Percentiles rank a stretch among this genome's conserved stretches.
These are phyloP conservation scores for Porpolomopsis calyptriformis DNA, from an alignment of 768 basidiomycete genomes.

Conservation along the genomic window DNA sequence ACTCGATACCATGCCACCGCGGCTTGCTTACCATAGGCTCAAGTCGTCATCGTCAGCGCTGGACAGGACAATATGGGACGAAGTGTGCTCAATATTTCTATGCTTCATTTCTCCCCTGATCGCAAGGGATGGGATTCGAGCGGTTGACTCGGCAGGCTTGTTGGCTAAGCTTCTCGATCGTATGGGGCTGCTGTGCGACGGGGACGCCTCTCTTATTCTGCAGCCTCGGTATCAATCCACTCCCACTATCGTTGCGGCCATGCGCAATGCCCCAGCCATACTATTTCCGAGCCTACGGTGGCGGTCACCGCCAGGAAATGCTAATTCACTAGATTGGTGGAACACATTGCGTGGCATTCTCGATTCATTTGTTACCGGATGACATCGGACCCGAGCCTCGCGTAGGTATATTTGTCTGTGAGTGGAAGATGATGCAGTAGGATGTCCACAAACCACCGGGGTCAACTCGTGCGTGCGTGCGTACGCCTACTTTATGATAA, in stretches of 20 bases:
- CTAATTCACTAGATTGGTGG: constrained; percentile 5
- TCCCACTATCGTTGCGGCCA: constrained; percentile 2
- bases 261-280: background rate
- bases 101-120: constrained; percentile 4
- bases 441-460: no score
- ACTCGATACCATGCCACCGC: constrained; percentile 5
- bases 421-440: constrained; percentile 16
- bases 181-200: background rate
- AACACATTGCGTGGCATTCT: background rate
- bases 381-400: constrained; percentile 22
- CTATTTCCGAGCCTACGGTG: constrained; percentile 1
- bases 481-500: no score
- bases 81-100: constrained; percentile 8
- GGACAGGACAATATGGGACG: constrained; percentile 6
- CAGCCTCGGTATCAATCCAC: constrained; percentile 2
- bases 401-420: constrained; percentile 13
- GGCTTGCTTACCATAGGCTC: constrained; percentile 4
- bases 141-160: background rate
- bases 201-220: background rate
- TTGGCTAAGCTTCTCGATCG: background rate
- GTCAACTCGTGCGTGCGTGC: no score
- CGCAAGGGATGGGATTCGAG: background rate
- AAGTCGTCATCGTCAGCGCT: background rate
- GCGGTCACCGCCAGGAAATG: background rate
- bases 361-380: constrained; percentile 11